These are phyloP conservation scores for Protea cynaroides DNA, from an alignment of 164 flowering plant genomes.

Conservation along the genomic window DNA sequence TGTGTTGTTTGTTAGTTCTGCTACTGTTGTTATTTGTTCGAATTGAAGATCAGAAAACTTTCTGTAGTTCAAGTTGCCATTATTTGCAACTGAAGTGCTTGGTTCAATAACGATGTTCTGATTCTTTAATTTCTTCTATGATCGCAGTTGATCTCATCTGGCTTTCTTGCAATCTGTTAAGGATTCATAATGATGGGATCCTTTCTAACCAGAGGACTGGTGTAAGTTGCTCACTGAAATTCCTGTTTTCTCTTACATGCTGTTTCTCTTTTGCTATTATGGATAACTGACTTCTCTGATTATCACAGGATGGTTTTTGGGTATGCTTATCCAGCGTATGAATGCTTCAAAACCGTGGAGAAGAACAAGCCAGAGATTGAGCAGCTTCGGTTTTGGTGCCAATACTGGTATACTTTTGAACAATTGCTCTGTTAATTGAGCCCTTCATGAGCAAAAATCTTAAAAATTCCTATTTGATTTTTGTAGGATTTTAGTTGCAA, in stretches of 20 bases:
- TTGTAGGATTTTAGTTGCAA: slow-evolving; percentile 89
- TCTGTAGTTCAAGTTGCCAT: neutral
- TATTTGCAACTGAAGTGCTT: neutral
- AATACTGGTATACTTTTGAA: slow-evolving; percentile 64
- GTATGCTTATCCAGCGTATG: slow-evolving; percentile 97
- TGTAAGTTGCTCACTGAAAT: slow-evolving; percentile 41
- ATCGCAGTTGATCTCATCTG: slow-evolving; percentile 1
- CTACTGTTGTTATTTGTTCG: neutral
- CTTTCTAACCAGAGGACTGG: slow-evolving; percentile 79
- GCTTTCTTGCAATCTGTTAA: neutral
- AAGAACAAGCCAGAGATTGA: slow-evolving; percentile 88
- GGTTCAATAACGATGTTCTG: neutral
- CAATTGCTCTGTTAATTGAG: neutral
- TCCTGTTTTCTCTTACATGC: neutral
- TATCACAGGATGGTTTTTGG: slow-evolving; percentile 76
- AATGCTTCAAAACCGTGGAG: slow-evolving; percentile 88
- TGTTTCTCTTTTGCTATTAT: neutral
- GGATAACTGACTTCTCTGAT: neutral
- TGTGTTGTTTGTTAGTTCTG: neutral
- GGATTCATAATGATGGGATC: slow-evolving; percentile 78
- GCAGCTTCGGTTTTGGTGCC: slow-evolving; percentile 97
- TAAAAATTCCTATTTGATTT: slow-evolving; percentile 1
- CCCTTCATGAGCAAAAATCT: neutral
- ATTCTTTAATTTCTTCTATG: neutral
- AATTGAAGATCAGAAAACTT: neutral